Conservation (phyloP, 345 rosid species). For the Populus nigra region DNA sequence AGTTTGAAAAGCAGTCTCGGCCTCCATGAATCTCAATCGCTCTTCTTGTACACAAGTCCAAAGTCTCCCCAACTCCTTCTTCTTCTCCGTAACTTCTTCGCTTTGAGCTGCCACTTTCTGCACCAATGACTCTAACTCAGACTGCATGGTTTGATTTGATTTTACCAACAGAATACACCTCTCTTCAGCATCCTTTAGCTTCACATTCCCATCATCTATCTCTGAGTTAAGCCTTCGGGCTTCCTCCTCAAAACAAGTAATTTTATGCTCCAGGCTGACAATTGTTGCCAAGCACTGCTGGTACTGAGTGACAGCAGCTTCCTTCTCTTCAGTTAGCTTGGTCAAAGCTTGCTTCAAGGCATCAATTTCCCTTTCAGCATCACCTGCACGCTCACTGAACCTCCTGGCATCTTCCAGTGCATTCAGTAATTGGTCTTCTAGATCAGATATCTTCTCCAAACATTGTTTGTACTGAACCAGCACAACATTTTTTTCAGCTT, state of each 20-base stretch:
- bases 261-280: slow-evolving; percentile 59
- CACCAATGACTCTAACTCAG: slow-evolving; percentile 58
- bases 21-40: slow-evolving; percentile 77
- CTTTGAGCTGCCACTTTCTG: slow-evolving; percentile 66
- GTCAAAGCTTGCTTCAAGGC: slow-evolving; percentile 54
- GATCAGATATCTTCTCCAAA: slow-evolving; percentile 53
- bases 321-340: slow-evolving; percentile 62
- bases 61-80: slow-evolving; percentile 77
- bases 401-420: slow-evolving; percentile 60
- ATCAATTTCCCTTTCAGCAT: slow-evolving; percentile 70
- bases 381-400: slow-evolving; percentile 49
- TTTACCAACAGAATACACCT: slow-evolving; percentile 68
- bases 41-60: slow-evolving; percentile 92
- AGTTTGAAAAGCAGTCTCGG: slow-evolving; percentile 98
- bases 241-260: slow-evolving; percentile 61
- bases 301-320: slow-evolving; percentile 60
- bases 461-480: slow-evolving; percentile 50
- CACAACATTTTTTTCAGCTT: slow-evolving; percentile 70
- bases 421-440: slow-evolving; percentile 55
- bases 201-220: slow-evolving; percentile 60
- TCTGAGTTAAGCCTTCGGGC: slow-evolving; percentile 63
- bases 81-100: slow-evolving; percentile 76
- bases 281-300: slow-evolving; percentile 76
- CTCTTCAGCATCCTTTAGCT: slow-evolving; percentile 78
- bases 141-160: slow-evolving; percentile 67